phyloP scores from a whole-genome alignment of 1,139 yeast genomes.

The Yamadazyma diospyri region DNA sequence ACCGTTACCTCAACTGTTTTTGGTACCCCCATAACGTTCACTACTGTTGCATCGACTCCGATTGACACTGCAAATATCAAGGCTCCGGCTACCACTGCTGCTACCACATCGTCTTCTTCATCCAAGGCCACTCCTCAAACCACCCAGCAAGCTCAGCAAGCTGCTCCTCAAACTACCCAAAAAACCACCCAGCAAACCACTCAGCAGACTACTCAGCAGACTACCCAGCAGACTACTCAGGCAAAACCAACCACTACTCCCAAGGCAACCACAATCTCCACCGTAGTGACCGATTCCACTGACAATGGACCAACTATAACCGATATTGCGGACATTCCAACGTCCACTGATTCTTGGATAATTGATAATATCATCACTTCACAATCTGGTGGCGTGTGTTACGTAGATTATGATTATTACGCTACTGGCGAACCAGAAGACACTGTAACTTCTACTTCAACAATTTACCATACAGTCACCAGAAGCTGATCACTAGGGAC shows the following conservation, averaged over 20 bases:
- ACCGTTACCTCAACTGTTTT: conserved; percentile 43
- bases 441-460: conserved; percentile 36
- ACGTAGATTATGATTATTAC: conserved; percentile 44
- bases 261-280: conserved; percentile 10
- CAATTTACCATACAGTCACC: conserved; percentile 38
- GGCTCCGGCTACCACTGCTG: conserved; percentile 11
- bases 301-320: conserved; percentile 32
- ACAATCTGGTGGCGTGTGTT: conserved; percentile 33
- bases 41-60: conserved; percentile 39
- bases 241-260: conserved; percentile 10
- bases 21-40: conserved; percentile 37
- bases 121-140: conserved; percentile 4
- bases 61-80: conserved; percentile 16
- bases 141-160: conserved; percentile 8
- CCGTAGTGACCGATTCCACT: conserved; percentile 9
- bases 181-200: conserved; percentile 8
- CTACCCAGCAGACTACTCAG: conserved; percentile 7
- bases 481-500: conserved; percentile 9
- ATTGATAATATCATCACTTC: conserved; percentile 36
- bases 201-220: conserved; percentile 3
- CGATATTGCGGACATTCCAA: conserved; percentile 25
- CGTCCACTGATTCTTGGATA: conserved; percentile 37
- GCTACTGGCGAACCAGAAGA: conserved; percentile 24
- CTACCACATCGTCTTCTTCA: conserved; percentile 6
- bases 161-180: too few species aligned